These are phyloP conservation scores for Heritiera littoralis DNA, from an alignment of 345 rosid species.

Conservation along the genomic window DNA sequence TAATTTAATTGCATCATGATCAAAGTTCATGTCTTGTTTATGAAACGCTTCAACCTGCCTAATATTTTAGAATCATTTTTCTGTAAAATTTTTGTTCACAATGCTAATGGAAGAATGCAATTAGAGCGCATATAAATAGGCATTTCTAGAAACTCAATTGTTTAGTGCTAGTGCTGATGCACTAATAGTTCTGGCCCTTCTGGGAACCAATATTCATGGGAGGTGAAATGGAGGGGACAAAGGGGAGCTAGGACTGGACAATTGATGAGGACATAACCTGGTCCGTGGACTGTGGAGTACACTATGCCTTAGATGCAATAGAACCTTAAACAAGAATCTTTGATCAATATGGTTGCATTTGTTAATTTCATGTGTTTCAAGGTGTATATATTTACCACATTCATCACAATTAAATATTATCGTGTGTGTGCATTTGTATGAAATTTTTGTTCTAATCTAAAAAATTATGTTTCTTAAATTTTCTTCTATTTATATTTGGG, in stretches of 20 bases:
- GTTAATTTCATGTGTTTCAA: neutral
- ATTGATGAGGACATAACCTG: neutral
- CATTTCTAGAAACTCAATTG: neutral
- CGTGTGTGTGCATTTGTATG: neutral
- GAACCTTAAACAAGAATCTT: neutral
- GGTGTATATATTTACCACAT: neutral
- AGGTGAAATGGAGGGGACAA: constrained; percentile 2
- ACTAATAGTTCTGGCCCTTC: neutral
- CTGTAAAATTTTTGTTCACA: neutral
- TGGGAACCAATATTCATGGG: neutral
- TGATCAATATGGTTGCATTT: neutral
- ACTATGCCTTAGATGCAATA: neutral
- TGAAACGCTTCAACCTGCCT: neutral
- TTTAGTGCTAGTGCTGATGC: neutral
- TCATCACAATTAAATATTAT: neutral
- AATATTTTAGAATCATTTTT: neutral
- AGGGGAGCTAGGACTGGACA: neutral
- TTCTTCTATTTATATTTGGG: constrained; percentile 12
- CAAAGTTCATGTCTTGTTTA: neutral
- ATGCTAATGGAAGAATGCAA: neutral
- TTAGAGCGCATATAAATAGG: neutral
- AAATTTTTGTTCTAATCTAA: neutral
- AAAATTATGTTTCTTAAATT: neutral
- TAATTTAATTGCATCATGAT: neutral
- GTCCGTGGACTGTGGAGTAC: neutral